Evolutionary conservation across 768 basidiomycete species (phyloP).

Genomic region (Phlegmacium glaucopus): DNA sequence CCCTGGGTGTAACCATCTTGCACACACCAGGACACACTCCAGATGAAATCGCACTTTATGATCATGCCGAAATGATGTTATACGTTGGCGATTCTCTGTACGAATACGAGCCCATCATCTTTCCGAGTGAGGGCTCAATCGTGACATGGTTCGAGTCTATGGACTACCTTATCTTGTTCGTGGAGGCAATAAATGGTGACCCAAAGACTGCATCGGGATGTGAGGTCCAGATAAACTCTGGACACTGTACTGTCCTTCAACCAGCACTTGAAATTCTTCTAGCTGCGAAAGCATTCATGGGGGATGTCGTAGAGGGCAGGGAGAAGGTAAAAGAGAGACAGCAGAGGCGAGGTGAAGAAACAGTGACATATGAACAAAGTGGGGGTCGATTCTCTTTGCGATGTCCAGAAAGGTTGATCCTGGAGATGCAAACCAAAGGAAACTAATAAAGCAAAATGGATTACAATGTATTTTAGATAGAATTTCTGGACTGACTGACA

Average conservation of each 20-base stretch:
- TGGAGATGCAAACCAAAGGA: conserved; percentile 24
- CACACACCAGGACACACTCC: conserved; percentile 61
- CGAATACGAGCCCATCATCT: conserved; percentile 52
- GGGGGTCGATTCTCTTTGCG: conserved; percentile 40
- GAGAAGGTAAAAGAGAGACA: conserved; percentile 25
- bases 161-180: conserved; percentile 39
- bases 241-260: conserved; percentile 43
- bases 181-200: conserved; percentile 23
- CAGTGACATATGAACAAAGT: conserved; percentile 42
- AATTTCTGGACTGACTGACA: no score
- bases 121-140: conserved; percentile 53
- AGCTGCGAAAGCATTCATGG: conserved; percentile 41
- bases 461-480: conserved; percentile 37
- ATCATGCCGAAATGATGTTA: conserved; percentile 45
- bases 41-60: conserved; percentile 55
- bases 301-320: conserved; percentile 39
- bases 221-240: conserved; percentile 43
- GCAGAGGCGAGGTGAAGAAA: conserved; percentile 32
- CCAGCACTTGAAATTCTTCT: conserved; percentile 45
- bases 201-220: not conserved
- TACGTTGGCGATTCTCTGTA: conserved; percentile 59
- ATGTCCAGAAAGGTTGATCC: conserved; percentile 47
- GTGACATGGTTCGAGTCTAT: conserved; percentile 44
- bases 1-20: conserved; percentile 39
- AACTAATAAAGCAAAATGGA: not conserved